Conservation (phyloP, 176 grass and related monocot genomes). For the Aegilops longissima region DNA sequence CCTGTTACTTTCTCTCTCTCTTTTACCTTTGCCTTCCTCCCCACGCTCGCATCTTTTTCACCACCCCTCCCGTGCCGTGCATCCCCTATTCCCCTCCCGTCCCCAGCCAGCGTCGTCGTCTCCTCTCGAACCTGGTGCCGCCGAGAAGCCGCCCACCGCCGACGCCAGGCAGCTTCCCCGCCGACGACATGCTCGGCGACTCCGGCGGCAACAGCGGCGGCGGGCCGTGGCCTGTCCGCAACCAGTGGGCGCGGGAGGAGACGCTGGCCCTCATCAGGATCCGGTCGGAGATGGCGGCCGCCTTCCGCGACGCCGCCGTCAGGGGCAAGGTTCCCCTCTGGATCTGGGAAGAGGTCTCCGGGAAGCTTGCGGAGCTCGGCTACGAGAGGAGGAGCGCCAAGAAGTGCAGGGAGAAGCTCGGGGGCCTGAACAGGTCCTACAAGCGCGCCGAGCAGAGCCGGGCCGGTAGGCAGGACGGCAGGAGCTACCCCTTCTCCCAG, state of each 20-base stretch:
- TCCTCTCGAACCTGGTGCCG: conserved; percentile 20
- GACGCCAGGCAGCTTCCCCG: conserved; percentile 7
- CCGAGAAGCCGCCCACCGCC: conserved; percentile 28
- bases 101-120: neutral
- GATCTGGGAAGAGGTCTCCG: conserved; percentile 92
- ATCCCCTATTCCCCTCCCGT: neutral
- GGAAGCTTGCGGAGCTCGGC: conserved; percentile 76
- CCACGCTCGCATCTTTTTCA: conserved; percentile 47
- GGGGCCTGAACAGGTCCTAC: conserved; percentile 94
- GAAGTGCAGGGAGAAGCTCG: conserved; percentile 97
- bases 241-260: conserved; percentile 84
- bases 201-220: neutral
- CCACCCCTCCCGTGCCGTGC: neutral
- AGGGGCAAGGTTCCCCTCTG: conserved; percentile 67
- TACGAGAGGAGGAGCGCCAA: conserved; percentile 79
- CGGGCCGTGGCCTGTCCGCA: conserved; percentile 35
- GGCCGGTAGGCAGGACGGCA: conserved; percentile 81
- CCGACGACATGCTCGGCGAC: conserved; percentile 42
- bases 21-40: no score
- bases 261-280: conserved; percentile 93
- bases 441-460: conserved; percentile 94
- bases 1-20: neutral
- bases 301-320: conserved; percentile 87
- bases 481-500: conserved; percentile 88
- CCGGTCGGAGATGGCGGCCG: conserved; percentile 94